phyloP scores from a whole-genome alignment of 176 grass and related monocot species.

The Avena eriantha region DNA sequence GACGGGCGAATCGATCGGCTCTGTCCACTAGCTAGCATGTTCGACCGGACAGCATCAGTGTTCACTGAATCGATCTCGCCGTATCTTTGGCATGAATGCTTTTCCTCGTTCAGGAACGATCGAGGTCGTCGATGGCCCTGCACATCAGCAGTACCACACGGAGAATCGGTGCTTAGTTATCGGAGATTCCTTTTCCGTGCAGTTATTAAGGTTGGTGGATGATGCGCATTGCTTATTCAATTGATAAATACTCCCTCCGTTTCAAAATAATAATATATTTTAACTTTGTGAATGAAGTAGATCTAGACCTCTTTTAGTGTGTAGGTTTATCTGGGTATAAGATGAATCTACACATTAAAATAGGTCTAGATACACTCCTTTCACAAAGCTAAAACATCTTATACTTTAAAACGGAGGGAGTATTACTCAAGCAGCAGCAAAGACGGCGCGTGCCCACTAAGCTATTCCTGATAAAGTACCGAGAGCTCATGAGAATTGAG shows the following conservation, averaged over 20 bases:
- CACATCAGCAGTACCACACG: not conserved
- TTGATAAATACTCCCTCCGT: too few relatives aligned
- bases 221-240: not conserved
- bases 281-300: too few relatives aligned
- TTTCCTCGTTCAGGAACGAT: not conserved
- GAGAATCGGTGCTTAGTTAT: not conserved
- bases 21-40: not conserved
- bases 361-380: too few relatives aligned
- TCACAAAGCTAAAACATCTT: too few relatives aligned
- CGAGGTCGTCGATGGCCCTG: not conserved
- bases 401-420: too few relatives aligned
- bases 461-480: too few relatives aligned
- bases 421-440: not conserved
- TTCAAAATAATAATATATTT: too few relatives aligned
- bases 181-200: not conserved
- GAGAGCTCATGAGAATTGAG: too few relatives aligned
- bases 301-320: too few relatives aligned
- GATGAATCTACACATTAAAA: too few relatives aligned
- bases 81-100: not conserved
- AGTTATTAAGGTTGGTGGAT: not conserved
- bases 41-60: not conserved
- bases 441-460: not conserved
- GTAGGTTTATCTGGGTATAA: too few relatives aligned
- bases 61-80: not conserved
- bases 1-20: not conserved